These are phyloP conservation scores for Takashimella koratensis DNA, from an alignment of 1,284 basidiomycete species.

Conservation along the genomic window DNA sequence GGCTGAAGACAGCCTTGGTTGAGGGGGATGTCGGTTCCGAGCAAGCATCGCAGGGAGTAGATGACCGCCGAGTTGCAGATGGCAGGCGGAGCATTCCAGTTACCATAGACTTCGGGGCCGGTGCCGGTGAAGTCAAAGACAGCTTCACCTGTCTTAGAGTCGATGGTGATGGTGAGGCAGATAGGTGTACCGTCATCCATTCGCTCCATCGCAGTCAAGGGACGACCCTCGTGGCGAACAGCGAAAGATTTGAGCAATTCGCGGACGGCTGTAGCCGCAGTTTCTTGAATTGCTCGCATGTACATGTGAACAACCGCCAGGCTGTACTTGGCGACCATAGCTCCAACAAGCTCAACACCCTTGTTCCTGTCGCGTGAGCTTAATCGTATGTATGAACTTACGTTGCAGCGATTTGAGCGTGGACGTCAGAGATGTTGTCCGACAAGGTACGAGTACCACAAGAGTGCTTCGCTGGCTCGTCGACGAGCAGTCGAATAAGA, in stretches of 20 bases:
- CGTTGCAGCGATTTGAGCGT: constrained; percentile 91
- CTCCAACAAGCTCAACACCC: constrained; percentile 68
- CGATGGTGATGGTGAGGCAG: constrained; percentile 71
- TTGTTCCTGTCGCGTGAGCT: too few species aligned
- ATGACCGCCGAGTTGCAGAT: constrained; percentile 92
- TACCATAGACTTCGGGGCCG: constrained; percentile 81
- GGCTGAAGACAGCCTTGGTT: constrained; percentile 80
- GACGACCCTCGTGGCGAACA: constrained; percentile 55
- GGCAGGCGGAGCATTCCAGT: constrained; percentile 81
- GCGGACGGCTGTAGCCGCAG: constrained; percentile 85
- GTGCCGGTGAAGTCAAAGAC: constrained; percentile 85
- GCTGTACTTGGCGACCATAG: constrained; percentile 81
- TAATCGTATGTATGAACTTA: too few species aligned
- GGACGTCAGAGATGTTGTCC: constrained; percentile 55
- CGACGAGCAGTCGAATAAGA: constrained; percentile 63
- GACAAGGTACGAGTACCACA: constrained; percentile 67
- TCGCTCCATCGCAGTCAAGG: constrained; percentile 27
- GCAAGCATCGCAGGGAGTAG: constrained; percentile 57
- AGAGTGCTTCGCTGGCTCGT: constrained; percentile 75
- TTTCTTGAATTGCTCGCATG: constrained; percentile 82
- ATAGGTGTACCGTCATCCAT: constrained; percentile 85
- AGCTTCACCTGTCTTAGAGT: constrained; percentile 75
- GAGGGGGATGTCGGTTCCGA: constrained; percentile 71
- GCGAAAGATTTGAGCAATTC: too few species aligned
- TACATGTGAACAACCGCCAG: constrained; percentile 84